These are phyloP conservation scores for Diaporthe ampelina DNA, from an alignment of 2,329 filamentous ascomycete genomes.

Conservation along the genomic window DNA sequence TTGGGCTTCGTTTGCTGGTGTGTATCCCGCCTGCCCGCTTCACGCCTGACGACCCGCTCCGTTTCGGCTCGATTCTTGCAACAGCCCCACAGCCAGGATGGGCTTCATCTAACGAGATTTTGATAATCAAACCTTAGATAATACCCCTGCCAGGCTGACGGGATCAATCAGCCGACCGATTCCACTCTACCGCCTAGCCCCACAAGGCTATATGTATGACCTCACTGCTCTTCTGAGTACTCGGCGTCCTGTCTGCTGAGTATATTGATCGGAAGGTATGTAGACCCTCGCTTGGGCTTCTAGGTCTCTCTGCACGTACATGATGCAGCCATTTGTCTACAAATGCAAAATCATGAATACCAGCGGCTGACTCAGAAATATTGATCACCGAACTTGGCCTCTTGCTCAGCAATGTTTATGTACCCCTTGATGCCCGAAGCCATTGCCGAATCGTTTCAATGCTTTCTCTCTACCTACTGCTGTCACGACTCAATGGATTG, in stretches of 20 bases:
- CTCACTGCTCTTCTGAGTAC: neutral
- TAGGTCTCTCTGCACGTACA: neutral
- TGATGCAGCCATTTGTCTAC: too few species aligned
- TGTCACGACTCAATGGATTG: too few species aligned
- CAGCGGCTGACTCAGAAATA: too few species aligned
- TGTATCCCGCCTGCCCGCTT: constrained; percentile 4
- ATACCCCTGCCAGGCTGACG: constrained; percentile 19
- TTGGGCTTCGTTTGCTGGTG: neutral
- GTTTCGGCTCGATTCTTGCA: neutral
- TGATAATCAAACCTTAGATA: constrained; percentile 28
- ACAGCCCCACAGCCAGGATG: constrained; percentile 5
- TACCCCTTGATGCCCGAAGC: neutral
- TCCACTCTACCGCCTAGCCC: constrained; percentile 8
- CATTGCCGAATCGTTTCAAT: neutral
- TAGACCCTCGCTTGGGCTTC: neutral
- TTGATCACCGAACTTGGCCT: neutral
- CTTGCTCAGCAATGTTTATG: neutral
- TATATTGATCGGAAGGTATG: neutral
- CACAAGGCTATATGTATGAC: neutral
- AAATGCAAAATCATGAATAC: neutral
- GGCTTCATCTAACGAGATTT: constrained; percentile 17
- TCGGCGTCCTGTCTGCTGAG: neutral
- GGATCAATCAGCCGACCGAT: neutral
- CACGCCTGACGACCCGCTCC: neutral
- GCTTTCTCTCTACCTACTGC: too few species aligned